Evolutionary conservation across 139 green algal genomes (phyloP).

Genomic region (Volvox africanus): DNA sequence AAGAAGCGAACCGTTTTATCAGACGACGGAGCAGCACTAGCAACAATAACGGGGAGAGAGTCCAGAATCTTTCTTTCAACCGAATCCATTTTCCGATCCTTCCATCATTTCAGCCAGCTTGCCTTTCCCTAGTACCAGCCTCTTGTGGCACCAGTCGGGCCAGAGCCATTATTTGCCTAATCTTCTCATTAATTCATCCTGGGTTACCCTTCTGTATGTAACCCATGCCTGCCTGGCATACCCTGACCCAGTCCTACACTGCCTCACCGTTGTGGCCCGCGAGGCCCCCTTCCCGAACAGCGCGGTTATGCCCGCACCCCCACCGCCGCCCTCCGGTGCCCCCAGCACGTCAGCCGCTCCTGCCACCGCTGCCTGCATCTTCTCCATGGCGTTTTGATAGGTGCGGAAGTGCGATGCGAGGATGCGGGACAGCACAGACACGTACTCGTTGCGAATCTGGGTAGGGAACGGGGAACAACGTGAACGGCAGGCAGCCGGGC

Average conservation of each 20-base stretch:
- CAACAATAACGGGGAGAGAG: too few relatives aligned
- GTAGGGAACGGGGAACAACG: not conserved
- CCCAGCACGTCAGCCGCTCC: slow-evolving; percentile 72
- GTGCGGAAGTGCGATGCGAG: slow-evolving; percentile 88
- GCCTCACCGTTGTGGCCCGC: slow-evolving; percentile 36
- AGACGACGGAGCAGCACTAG: too few relatives aligned
- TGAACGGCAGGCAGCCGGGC: not conserved
- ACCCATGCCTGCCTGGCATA: too few relatives aligned
- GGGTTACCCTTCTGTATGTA: too few relatives aligned
- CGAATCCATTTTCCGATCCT: too few relatives aligned
- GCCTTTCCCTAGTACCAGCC: too few relatives aligned
- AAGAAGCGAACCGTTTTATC: too few relatives aligned
- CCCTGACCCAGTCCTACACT: not conserved
- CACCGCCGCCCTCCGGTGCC: slow-evolving; percentile 44
- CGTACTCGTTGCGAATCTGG: slow-evolving; percentile 84
- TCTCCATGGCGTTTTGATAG: slow-evolving; percentile 90
- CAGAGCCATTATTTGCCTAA: too few relatives aligned
- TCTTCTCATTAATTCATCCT: too few relatives aligned
- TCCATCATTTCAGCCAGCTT: too few relatives aligned
- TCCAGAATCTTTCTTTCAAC: too few relatives aligned
- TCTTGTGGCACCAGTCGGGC: too few relatives aligned
- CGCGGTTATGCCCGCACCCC: slow-evolving; percentile 12
- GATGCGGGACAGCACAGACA: slow-evolving; percentile 84
- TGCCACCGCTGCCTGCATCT: slow-evolving; percentile 66
- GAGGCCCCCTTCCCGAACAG: slow-evolving; percentile 55